phyloP scores from a whole-genome alignment of 257 asterid genomes.

The Solanum sejunctum region DNA sequence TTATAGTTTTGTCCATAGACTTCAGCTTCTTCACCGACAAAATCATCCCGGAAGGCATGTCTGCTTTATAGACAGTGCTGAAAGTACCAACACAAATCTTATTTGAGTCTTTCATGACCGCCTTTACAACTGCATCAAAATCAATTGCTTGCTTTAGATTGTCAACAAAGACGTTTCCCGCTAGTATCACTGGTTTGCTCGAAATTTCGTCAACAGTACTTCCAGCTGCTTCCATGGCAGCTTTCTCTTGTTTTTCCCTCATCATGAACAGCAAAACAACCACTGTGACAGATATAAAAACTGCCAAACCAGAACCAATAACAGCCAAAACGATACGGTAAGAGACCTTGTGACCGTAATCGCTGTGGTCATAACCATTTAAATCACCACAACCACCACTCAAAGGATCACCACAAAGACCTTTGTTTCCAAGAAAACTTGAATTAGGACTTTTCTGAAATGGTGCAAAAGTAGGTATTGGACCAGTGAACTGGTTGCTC shows the following conservation, averaged over 20 bases:
- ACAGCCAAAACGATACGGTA: constrained; percentile 69
- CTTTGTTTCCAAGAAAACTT: constrained; percentile 71
- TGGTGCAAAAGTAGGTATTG: constrained; percentile 65
- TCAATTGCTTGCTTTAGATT: constrained; percentile 81
- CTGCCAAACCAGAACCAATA: constrained; percentile 86
- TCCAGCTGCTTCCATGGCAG: constrained; percentile 30
- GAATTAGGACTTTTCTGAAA: constrained; percentile 80
- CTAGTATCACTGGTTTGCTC: constrained; percentile 53
- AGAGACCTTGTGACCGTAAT: constrained; percentile 74
- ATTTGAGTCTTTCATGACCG: constrained; percentile 65
- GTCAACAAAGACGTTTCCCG: constrained; percentile 72
- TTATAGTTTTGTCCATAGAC: constrained; percentile 63
- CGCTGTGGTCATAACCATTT: constrained; percentile 16
- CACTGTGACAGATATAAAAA: constrained; percentile 58
- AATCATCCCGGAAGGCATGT: constrained; percentile 91
- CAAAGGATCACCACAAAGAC: constrained; percentile 87
- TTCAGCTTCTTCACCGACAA: constrained; percentile 63
- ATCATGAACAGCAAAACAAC: constrained; percentile 79
- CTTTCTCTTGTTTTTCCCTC: constrained; percentile 86
- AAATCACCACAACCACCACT: constrained; percentile 43
- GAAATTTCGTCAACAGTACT: constrained; percentile 20
- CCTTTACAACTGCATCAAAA: constrained; percentile 70
- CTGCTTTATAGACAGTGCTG: constrained; percentile 79
- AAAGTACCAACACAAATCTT: constrained; percentile 65
- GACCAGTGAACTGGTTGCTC: constrained; percentile 63